Percentiles rank a stretch among this genome's conserved stretches.
phyloP scores from a whole-genome alignment of 176 grass and related monocot species.

The barley (Hordeum vulgare) region DNA sequence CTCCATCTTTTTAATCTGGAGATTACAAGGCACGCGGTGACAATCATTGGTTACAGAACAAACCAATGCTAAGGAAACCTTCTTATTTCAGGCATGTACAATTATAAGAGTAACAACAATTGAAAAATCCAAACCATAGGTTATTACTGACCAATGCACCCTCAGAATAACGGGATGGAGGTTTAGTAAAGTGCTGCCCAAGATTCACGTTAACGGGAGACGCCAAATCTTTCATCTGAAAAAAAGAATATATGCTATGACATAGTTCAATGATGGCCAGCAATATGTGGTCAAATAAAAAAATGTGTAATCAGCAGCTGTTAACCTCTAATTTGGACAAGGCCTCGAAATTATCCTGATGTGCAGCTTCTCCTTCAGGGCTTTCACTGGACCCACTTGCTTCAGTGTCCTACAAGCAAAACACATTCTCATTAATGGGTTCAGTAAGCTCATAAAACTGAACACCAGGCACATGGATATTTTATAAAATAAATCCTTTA shows the following conservation, averaged over 20 bases:
- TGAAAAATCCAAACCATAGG: slow-evolving; percentile 13
- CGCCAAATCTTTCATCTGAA: slow-evolving; percentile 52
- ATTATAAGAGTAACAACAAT: slow-evolving; percentile 20
- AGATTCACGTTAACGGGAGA: slow-evolving; percentile 57
- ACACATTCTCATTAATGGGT: slow-evolving; percentile 7
- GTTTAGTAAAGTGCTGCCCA: slow-evolving; percentile 72
- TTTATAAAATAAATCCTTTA: background rate
- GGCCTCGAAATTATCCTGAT: slow-evolving; percentile 31
- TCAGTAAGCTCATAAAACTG: slow-evolving; percentile 12
- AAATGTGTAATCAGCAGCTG: background rate
- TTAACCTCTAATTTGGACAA: slow-evolving; percentile 61
- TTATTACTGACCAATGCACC: slow-evolving; percentile 63
- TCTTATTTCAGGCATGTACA: background rate
- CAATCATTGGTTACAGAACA: slow-evolving; percentile 2
- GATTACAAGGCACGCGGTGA: background rate
- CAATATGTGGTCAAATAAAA: slow-evolving; percentile 4
- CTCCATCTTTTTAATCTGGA: slow-evolving; percentile 93
- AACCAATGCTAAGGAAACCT: background rate
- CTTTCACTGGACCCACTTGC: slow-evolving; percentile 19
- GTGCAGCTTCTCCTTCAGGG: slow-evolving; percentile 23
- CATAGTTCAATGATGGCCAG: background rate
- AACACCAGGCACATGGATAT: background rate
- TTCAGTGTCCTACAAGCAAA: slow-evolving; percentile 41
- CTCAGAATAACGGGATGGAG: slow-evolving; percentile 82
- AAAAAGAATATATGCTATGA: slow-evolving; percentile 37